Evolutionary conservation across 352 stramenopile species (phyloP), one percentile per base, ranked within the genome.

Genomic region (Pythium rhizo-oryzae): DNA sequence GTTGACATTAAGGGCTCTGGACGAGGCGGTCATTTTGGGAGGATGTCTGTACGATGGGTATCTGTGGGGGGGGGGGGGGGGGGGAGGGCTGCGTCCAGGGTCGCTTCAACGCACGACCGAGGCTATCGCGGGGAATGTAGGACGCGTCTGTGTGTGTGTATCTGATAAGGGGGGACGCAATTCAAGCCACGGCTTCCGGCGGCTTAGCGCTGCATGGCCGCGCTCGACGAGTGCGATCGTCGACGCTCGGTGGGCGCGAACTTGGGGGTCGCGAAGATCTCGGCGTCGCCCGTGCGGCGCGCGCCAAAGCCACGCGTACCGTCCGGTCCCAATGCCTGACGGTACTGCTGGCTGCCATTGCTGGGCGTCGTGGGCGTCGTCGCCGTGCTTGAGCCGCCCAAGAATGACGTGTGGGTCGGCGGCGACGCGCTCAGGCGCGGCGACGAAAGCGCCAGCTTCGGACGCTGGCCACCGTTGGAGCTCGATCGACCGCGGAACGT

Each of bases 251-350:
- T 67, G 24, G 65, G 67, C 19, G 77, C 53, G 35, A 87, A 84
- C 77, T 93, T 93, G 57, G 80, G 65, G 19, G 80, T 73, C 57
- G 85, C 63, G 43, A 83, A 67, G 68, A 93, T 74, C 70, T 93
- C 85, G n/a, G 81, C 78, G 44, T 85, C 76, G 62, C 84, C 78
- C 51, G 74, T 84, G 74, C 84, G 86, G 68, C 86, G 84, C 53
- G 85, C 84, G 59, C 79, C 83, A 84, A 94, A 94, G 69, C 86
- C 86, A 50, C 86, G 86, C 66, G 84, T 94, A 24, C 86, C 86
- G 66, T 94, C 86, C 21, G 86, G 86, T 35, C 86, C 86, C 57
- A 90, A 83, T 19, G 86, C 86, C 67, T 94, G 86, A 62, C 82
- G 84, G 67, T 93, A 94, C 67, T 88, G 64, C 61, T 77, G 90